Evolutionary conservation across 2,329 filamentous ascomycete species (phyloP).

Genomic region (Calonectria fujianensis): DNA sequence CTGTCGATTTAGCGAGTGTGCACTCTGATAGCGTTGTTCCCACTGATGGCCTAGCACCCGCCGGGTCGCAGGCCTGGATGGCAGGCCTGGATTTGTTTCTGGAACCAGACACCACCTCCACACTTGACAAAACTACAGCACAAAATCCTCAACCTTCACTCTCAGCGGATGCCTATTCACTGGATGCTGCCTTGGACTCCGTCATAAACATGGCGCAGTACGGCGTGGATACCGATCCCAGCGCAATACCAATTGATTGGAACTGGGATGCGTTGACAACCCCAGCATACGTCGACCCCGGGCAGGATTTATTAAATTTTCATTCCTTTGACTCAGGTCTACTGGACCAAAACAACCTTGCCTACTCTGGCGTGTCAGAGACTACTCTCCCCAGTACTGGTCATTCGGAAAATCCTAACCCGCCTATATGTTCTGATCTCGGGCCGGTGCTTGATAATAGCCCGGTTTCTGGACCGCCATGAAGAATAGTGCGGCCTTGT

Average conservation of each 20-base stretch:
- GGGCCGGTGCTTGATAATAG: not conserved
- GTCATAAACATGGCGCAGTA: not conserved
- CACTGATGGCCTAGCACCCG: not conserved
- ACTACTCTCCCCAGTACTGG: not conserved
- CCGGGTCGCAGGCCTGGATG: not conserved
- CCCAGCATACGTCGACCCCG: not conserved
- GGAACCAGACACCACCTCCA: too few relatives aligned
- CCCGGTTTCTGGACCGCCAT: not conserved
- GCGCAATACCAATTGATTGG: not conserved
- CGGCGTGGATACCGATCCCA: not conserved
- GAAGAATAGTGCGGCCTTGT: not conserved
- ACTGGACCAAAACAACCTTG: not conserved
- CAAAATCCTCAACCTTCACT: not conserved
- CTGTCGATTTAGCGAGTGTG: not conserved
- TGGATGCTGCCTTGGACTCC: not conserved
- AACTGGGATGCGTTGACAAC: not conserved
- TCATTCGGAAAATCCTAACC: not conserved
- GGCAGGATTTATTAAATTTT: not conserved
- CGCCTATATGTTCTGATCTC: not conserved
- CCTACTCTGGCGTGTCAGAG: not conserved
- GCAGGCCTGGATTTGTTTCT: not conserved
- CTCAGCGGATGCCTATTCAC: not conserved
- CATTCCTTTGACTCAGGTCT: not conserved
- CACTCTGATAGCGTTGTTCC: not conserved
- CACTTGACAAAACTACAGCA: not conserved